Evolutionary conservation across 176 grass and related monocot genomes (phyloP), one percentile per base, ranked within the genome.

Genomic region (Chloris gayana): DNA sequence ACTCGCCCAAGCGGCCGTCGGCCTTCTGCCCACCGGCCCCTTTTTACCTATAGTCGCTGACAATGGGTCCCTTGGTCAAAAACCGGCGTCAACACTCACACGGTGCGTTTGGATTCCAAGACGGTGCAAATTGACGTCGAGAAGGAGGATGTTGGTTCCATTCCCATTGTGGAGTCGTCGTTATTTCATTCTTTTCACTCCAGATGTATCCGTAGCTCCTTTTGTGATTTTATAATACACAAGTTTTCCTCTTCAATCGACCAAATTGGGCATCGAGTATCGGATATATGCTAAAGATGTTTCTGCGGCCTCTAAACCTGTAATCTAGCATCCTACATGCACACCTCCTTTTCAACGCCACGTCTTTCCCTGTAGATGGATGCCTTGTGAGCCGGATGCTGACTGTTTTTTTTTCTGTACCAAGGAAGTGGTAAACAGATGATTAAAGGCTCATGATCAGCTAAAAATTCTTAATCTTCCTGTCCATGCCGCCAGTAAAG

Each of bases 231-330:
- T 53, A 47, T 33, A 39, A 33, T 9, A 47, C 14, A 0, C 14
- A 1, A 49, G 3, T 49, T 4, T 1, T 15, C 17, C 6, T 21
- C 4, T 1, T 5, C 0, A 6, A 39, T 64, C 39, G 4, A 44
- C 3, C 57, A 29, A 44, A 54, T 56, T 31, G 49, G 46, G 50
- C n/a, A 73, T 73, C 49, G 14, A 39, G 6, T 1, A 54, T 22
- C 18, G 25, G 59, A 47, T 77, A n/a, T n/a, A n/a, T n/a, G 38
- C 74, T 45, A 62, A 76, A 76, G 56, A 7, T 76, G 57, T 9
- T 41, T 46, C 9, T 14, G 9, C 47, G 26, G 1, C 14, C 12
- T 45, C 24, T 44, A 44, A 12, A 26, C 25, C 11, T 12, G 13
- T 41, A 15, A 32, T 38, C 33, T 42, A 42, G 37, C 22, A 42